A percentile compares a stretch with the other conserved stretches of the same genome.
phyloP scores from a whole-genome alignment of 441 rosid species.

The Corymbia citriodora region DNA sequence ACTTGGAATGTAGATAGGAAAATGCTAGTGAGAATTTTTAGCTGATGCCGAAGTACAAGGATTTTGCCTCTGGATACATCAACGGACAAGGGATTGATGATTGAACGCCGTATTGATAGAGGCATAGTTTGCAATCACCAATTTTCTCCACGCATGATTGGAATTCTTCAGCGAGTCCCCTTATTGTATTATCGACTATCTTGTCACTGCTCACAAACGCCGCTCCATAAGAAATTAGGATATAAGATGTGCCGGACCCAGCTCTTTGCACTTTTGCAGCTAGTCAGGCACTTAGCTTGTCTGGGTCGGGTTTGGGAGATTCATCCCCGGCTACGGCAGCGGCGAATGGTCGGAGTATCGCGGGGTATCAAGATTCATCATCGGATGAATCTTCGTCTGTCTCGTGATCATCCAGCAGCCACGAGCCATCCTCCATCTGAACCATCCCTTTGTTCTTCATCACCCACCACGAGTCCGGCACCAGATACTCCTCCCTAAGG shows the following conservation, averaged over 20 bases:
- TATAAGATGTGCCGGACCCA: background rate
- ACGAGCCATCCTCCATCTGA: constrained; percentile 32
- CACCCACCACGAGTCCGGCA: constrained; percentile 42
- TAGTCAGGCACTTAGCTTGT: background rate
- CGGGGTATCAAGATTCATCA: background rate
- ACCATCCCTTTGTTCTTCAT: constrained; percentile 35
- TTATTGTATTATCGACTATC: background rate
- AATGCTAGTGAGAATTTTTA: background rate
- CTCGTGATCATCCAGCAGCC: constrained; percentile 35
- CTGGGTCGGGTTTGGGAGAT: background rate
- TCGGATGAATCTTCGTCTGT: background rate
- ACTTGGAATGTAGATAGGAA: background rate
- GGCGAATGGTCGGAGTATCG: background rate
- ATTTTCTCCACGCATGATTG: background rate
- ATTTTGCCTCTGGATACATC: background rate
- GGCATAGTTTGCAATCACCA: background rate
- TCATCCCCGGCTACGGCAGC: background rate
- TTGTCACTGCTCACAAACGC: background rate
- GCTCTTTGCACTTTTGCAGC: background rate
- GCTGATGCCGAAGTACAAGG: background rate
- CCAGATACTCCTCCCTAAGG: constrained; percentile 30
- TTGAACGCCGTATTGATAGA: background rate
- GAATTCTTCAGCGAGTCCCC: background rate
- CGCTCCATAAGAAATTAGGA: background rate
- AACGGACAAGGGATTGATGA: background rate